These are phyloP conservation scores for Blastocystis sp. DNA, from an alignment of 352 stramenopile genomes.

Conservation along the genomic window DNA sequence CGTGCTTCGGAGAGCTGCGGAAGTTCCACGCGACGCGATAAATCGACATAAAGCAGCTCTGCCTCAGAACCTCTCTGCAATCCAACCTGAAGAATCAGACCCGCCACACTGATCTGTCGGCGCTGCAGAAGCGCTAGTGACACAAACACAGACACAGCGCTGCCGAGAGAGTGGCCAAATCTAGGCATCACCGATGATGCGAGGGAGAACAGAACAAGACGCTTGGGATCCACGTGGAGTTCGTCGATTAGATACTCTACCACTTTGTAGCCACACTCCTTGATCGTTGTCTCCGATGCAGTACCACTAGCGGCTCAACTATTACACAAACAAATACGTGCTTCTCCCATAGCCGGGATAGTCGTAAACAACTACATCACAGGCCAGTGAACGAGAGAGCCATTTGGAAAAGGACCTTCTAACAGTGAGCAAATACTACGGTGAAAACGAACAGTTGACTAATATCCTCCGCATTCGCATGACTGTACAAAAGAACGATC, in stretches of 20 bases:
- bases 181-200: neutral
- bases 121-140: neutral
- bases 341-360: conserved; percentile 37
- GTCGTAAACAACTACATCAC: conserved; percentile 26
- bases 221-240: neutral
- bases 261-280: neutral
- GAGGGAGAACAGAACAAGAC: neutral
- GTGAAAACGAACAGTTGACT: neutral
- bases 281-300: neutral
- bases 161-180: conserved; percentile 55
- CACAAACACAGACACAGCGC: conserved; percentile 1
- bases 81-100: conserved; percentile 8
- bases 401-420: neutral
- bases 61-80: neutral
- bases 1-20: neutral
- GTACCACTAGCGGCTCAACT: neutral
- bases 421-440: neutral
- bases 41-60: conserved; percentile 54
- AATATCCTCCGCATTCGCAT: conserved; percentile 57
- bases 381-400: neutral
- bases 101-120: neutral
- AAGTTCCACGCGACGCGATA: conserved; percentile 38
- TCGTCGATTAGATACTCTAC: conserved; percentile 38
- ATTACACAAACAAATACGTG: neutral
- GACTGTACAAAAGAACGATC: conserved; percentile 13